phyloP scores from a whole-genome alignment of 2,329 filamentous ascomycete genomes.

The Aspergillus bombycis region DNA sequence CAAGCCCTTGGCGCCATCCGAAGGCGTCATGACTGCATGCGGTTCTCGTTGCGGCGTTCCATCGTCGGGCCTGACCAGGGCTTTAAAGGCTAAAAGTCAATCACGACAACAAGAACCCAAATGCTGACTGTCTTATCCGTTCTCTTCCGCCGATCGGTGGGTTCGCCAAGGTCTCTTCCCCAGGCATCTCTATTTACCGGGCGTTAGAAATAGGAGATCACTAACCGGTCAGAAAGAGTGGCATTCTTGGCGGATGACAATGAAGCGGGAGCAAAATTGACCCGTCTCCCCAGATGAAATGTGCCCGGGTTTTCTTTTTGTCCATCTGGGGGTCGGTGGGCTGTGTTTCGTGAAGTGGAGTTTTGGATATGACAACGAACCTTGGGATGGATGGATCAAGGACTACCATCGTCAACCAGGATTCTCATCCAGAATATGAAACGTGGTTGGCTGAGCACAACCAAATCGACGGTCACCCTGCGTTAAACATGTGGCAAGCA shows the following conservation, averaged over 20 bases:
- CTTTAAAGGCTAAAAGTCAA: constrained; percentile 10
- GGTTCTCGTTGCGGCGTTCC: constrained; percentile 5
- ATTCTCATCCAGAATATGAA: neutral
- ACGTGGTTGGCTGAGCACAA: neutral
- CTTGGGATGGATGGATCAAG: too few species aligned
- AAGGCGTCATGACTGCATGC: constrained; percentile 11
- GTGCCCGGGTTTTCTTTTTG: neutral
- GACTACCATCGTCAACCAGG: neutral
- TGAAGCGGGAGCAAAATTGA: neutral
- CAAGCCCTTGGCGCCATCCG: constrained; percentile 13
- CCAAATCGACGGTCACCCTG: neutral
- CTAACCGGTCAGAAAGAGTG: neutral
- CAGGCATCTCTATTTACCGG: neutral
- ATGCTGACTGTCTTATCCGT: neutral
- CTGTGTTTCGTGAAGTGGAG: neutral
- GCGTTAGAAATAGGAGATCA: neutral
- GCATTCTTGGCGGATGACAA: neutral
- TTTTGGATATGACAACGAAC: neutral
- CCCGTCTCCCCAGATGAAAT: neutral
- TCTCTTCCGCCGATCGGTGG: constrained; percentile 15
- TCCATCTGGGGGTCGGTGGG: neutral
- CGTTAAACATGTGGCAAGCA: neutral
- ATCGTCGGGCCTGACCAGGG: constrained; percentile 1
- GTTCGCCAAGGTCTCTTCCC: constrained; percentile 10
- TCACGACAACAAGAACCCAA: constrained; percentile 8